Base-by-base conservation (phyloP, 257 asterid species). In the Cordia subcordata region DNA sequence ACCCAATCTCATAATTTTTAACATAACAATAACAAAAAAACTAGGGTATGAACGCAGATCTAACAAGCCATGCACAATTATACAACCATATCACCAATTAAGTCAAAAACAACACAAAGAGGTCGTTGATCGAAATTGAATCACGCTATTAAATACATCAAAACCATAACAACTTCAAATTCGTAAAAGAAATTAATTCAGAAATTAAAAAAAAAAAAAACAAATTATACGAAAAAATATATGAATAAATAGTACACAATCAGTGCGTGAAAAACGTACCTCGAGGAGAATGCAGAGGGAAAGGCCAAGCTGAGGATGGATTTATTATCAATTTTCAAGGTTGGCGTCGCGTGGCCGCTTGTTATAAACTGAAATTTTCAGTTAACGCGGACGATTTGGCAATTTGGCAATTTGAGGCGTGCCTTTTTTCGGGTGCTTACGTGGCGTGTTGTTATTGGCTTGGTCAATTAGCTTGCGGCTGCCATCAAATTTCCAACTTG, bases 281-380 rank as follows among this genome's bases (percentile, higher is more conserved):
- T 62, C 56, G 53, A 54, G 59, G 59, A 62, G 61, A 56, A 38
- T 62, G 67, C 70, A 58, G 70, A 66, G 22, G 53, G 62, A 40
- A 57, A 37, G 42, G 49, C 19, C 35, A 52, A 32, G 32, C 37
- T 8, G 58, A 16, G 56, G 73, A 57, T 46, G 38, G 33, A 4
- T 17, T n/a, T n/a, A 22, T 19, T 55, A 57, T 17, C 21, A 55
- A 51, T n/a, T n/a, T n/a, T n/a, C n/a, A n/a, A n/a, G n/a, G 56
- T 19, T 3, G 61, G 60, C 32, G 53, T 69, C 69, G 67, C 32
- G 77, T 77, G 66, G 83, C 75, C 72, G 74, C 73, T 68, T 69
- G 45, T 50, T n/a, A n/a, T n/a, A n/a, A 58, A 50, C 42, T 37
- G 49, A 47, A 49, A 33, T 33, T 23, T 20, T 22, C 4, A 45